Conservation (phyloP, 805 yeast genomes). For the Nakazawaea peltata region DNA sequence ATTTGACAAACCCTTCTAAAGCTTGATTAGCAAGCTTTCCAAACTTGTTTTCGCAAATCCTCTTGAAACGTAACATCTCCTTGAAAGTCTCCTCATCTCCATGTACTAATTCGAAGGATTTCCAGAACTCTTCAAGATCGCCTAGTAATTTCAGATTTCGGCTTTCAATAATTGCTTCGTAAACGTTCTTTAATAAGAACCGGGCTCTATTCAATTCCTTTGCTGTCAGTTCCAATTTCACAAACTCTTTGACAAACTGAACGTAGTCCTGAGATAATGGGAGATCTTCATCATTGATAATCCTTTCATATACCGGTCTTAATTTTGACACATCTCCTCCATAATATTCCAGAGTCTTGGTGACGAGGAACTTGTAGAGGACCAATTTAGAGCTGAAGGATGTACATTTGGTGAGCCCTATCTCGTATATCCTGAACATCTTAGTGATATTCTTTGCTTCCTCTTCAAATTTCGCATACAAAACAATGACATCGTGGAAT, state of each 20-base stretch:
- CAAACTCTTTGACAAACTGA: constrained; percentile 45
- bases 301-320: constrained; percentile 43
- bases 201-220: constrained; percentile 57
- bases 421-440: constrained; percentile 38
- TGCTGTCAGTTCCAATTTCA: constrained; percentile 43
- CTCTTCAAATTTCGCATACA: constrained; percentile 60
- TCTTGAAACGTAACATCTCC: constrained; percentile 59
- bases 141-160: constrained; percentile 14
- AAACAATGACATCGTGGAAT: constrained; percentile 38
- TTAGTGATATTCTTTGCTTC: constrained; percentile 40
- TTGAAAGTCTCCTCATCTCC: constrained; percentile 71
- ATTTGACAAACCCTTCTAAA: constrained; percentile 38
- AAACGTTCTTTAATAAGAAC: constrained; percentile 48
- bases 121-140: constrained; percentile 49
- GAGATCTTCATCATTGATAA: constrained; percentile 28
- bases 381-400: constrained; percentile 23
- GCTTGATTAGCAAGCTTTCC: constrained; percentile 8
- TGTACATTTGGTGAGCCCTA: constrained; percentile 28
- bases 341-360: constrained; percentile 28
- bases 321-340: constrained; percentile 32
- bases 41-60: constrained; percentile 25
- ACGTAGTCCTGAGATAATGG: constrained; percentile 20
- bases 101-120: constrained; percentile 57
- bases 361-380: constrained; percentile 35
- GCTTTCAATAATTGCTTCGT: constrained; percentile 26